Base-by-base conservation (phyloP, 805 yeast genomes). In the Spathaspora girioi region DNA sequence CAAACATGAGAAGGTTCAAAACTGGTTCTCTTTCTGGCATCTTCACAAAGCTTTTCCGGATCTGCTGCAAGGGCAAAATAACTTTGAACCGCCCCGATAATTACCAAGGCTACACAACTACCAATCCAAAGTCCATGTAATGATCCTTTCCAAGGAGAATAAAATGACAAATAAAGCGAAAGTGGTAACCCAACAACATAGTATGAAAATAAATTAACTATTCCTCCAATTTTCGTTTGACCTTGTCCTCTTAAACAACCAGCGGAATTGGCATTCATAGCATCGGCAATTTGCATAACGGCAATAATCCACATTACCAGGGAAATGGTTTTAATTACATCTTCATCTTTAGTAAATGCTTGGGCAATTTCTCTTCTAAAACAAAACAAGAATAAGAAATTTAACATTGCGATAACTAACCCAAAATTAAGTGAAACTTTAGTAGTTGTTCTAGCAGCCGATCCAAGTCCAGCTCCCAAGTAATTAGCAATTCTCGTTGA, bases 211-310 rank as follows among this genome's bases (percentile, higher is more conserved):
- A 84, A 64, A 53, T 82, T 82, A 32, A 83, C 76, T 48, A 76
- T 75, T 1, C 87, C 86, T 0, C 87, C 86, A 38, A 84, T 77
- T 58, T 76, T 79, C 43, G 85, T 86, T 65, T 81, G 81, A 14
- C 93, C 93, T 68, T 86, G 92, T 5, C 93, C 93, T 63, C 94
- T 77, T 49, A 87, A 70, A 53, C 89, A 77, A 14, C 93, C 93
- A 14, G 89, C 91, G 1, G 87, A 80, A 46, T 85, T 82, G 14
- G 89, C 87, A 55, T 85, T 80, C 59, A 83, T 68, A 10, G 85
- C 84, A 65, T 87, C 94, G 50, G 80, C 80, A 23, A 87, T 67
- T 68, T 87, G 92, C 79, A 84, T 85, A 31, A 81, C 60, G 1
- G 91, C 87, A 45, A 84, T 79, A 44, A 84, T 69, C 63, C 87